Evolutionary conservation across 257 asterid genomes (phyloP).

Genomic region (Osmanthus fragrans): DNA sequence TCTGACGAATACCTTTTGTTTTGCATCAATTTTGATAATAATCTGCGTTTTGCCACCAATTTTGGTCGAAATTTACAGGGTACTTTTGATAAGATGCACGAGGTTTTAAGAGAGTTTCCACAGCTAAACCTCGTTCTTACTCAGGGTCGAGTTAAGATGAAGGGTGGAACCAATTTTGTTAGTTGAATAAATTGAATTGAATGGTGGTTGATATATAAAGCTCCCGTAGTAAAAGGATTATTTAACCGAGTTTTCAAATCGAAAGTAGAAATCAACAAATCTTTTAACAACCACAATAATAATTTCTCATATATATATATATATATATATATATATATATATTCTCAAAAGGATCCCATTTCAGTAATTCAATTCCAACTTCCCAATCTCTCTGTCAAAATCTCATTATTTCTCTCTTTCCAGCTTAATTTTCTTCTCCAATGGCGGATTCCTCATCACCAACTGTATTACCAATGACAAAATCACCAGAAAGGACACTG

Average conservation of each 20-base stretch:
- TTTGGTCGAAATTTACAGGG: background rate
- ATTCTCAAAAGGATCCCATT: background rate
- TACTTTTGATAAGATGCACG: background rate
- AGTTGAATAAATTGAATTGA: background rate
- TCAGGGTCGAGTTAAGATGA: background rate
- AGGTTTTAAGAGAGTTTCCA: background rate
- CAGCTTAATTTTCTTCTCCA: background rate
- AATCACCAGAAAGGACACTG: conserved; percentile 16
- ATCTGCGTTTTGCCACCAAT: background rate
- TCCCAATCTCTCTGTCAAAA: background rate
- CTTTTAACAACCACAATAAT: background rate
- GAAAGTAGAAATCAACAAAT: background rate
- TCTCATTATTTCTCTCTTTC: background rate
- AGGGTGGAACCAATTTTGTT: background rate
- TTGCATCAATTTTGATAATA: background rate
- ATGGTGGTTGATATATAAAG: background rate
- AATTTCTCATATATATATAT: too few species aligned
- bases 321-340: too few species aligned
- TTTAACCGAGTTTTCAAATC: background rate
- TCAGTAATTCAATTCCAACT: background rate
- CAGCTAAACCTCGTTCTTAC: background rate
- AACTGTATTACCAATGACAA: background rate
- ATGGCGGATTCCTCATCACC: conserved; percentile 16
- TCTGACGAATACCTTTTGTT: background rate
- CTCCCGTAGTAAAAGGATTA: background rate